Base-by-base conservation (phyloP, 208 protist genomes). In the Crithidia fasciculata region DNA sequence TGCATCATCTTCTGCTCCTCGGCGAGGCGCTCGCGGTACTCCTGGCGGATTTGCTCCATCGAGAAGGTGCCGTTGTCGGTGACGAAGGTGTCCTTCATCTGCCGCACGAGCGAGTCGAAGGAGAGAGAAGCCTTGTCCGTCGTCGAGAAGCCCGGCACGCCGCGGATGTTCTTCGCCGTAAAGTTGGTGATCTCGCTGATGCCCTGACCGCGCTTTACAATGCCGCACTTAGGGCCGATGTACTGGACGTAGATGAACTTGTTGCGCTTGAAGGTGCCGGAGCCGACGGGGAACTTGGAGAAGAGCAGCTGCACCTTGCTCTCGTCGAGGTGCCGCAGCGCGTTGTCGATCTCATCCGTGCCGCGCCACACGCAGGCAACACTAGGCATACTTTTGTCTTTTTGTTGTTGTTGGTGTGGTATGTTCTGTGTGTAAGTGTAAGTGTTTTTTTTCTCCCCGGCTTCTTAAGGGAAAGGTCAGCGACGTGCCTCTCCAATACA, bases 231-330 rank as follows among this genome's bases (percentile, higher is more conserved):
- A 7, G 82, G 84, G 10, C 92, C 89, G 43, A 90, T 87, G 65
- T 88, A 95, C 56, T 92, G 84, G 12, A 96, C 80, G 62, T 89
- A 91, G 41, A 95, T 82, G 37, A 89, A 93, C 81, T 96, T 96
- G 71, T 92, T 94, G 15, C 92, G 87, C 82, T 90, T 92, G 78
- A 96, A 96, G 39, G 88, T 95, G 52, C 92, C 92, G 12, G 63
- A 87, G 37, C 92, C 92, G 19, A 96, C 80, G 45, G 90, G 89
- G 45, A 96, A 91, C 60, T 92, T 89, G 40, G 86, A 83, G 74
- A 89, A 89, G n/a, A 93, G 52, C 55, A 96, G 72, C 74, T 94
- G 87, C 47, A 95, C 92, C 67, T 88, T 83, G 44, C 58, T 73
- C 53, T 96, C 89, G 60, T 96, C 86, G 8, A 96, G 70, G 56